These are phyloP conservation scores for Magnaporthales sp. DNA, from an alignment of 2,329 filamentous ascomycete genomes.

Conservation along the genomic window DNA sequence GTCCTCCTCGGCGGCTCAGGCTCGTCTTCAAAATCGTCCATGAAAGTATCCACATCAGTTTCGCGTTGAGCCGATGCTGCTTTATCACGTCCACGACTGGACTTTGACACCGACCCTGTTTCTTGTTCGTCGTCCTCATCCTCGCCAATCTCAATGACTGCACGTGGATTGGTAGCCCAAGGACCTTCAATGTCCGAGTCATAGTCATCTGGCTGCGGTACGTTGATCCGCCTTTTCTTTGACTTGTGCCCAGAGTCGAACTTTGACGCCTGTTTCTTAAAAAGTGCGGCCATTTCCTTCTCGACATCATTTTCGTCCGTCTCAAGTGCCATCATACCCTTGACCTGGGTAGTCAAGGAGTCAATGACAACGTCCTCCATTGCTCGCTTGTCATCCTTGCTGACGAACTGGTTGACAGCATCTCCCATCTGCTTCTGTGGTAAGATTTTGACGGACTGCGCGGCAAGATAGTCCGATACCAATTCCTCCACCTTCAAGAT, in stretches of 20 bases:
- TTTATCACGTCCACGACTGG: conserved; percentile 10
- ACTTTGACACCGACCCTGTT: conserved; percentile 20
- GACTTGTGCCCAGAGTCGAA: conserved; percentile 60
- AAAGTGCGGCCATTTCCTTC: conserved; percentile 64
- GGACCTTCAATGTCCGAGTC: conserved; percentile 81
- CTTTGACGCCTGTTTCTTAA: conserved; percentile 59
- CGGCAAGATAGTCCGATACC: conserved; percentile 77
- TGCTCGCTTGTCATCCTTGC: conserved; percentile 90
- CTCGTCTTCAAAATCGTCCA: conserved; percentile 45
- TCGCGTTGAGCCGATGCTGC: conserved; percentile 28
- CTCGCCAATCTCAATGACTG: conserved; percentile 43
- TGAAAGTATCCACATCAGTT: conserved; percentile 41
- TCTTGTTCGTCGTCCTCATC: conserved; percentile 17
- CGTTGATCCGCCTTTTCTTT: neutral
- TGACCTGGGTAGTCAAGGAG: conserved; percentile 61
- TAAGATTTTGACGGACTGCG: conserved; percentile 84
- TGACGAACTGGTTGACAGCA: conserved; percentile 84
- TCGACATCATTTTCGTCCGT: conserved; percentile 68
- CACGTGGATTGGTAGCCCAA: conserved; percentile 67
- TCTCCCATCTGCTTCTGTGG: conserved; percentile 90
- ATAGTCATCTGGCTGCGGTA: conserved; percentile 69
- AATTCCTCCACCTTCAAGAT: conserved; percentile 81
- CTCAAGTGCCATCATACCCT: conserved; percentile 57
- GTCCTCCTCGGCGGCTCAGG: conserved; percentile 24
- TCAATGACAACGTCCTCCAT: conserved; percentile 76